Evolutionary conservation across 1,139 yeast genomes (phyloP), one percentile per base, ranked within the genome.

Genomic region (Magnusiomyces paraingens): DNA sequence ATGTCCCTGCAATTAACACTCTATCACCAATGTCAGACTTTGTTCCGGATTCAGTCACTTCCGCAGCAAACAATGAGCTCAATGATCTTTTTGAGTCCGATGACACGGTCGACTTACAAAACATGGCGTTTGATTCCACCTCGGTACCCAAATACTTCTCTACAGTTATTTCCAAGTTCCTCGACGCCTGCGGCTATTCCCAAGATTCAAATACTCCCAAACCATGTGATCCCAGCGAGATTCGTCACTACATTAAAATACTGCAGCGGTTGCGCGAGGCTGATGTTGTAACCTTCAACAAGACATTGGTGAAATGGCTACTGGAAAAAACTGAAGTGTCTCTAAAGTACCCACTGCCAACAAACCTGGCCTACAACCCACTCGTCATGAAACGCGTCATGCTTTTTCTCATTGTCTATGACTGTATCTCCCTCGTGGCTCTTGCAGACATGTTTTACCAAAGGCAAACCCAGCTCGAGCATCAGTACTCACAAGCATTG

Each of bases 391-490:
- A 64, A 21, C 58, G 61, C 46, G 62, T 69, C 6, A 61, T 70
- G 12, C 56, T 69, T 8, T 60, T 67, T 36, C 56, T 75, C 45
- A 60, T 76, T 1, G 57, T 70, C n/a, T 70, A 73, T 53, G 74
- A 71, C 21, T 66, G 76, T 46, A 57, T 73, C 1, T 59, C 65
- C 1, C 52, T 76, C 8, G 66, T 69, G 22, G 61, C 67, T 3
- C 59, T 73, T 2, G 67, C 70, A 5, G 72, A 71, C 35, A 55
- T 65, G 55, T 58, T 73, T 61, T 52, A 64, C 61, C 64, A 62
- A 49, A 17, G 43, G 6, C 14, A 40, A 10, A 8, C 12, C 4
- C 12, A 40, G 43, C 18, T 18, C 4, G 18, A 40, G 20, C 20
- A 15, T 3, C 12, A 11, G 20, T 40, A 40, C 43, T 10, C 43